A percentile compares a stretch with the other conserved stretches of the same genome.
Evolutionary conservation across 2,329 filamentous ascomycete genomes (phyloP).

Genomic region (Elsinoe ampelina): DNA sequence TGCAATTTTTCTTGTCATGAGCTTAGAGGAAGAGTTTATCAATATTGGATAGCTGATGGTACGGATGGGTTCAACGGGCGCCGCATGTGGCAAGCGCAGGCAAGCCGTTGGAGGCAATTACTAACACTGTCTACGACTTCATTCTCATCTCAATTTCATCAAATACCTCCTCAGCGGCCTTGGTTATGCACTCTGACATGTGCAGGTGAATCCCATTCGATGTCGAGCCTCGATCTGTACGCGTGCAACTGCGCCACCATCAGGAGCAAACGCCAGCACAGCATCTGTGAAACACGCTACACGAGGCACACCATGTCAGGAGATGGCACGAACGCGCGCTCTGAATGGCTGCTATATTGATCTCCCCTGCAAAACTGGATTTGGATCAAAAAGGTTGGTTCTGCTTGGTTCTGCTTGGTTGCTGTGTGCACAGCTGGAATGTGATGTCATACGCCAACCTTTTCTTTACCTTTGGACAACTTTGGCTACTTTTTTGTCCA

Average conservation of each 20-base stretch:
- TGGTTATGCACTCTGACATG: neutral
- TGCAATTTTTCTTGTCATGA: neutral
- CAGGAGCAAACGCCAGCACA: conserved; percentile 8
- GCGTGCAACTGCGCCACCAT: conserved; percentile 4
- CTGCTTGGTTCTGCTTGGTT: neutral
- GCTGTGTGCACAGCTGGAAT: neutral
- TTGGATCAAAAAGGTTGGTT: neutral
- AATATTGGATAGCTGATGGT: neutral
- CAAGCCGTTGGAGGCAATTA: neutral
- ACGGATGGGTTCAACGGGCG: neutral
- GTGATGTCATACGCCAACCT: conserved; percentile 10
- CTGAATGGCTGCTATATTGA: conserved; percentile 7
- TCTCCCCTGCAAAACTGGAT: conserved; percentile 6
- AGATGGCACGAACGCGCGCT: neutral
- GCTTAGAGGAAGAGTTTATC: neutral
- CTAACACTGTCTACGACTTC: neutral
- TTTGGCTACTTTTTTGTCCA: neutral
- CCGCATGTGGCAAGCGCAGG: neutral
- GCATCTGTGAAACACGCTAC: conserved; percentile 10
- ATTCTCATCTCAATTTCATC: neutral
- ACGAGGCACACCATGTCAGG: conserved; percentile 6
- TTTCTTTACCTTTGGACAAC: neutral
- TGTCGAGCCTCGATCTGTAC: conserved; percentile 11
- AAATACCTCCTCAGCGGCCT: neutral
- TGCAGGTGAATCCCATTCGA: neutral